Base-by-base conservation (phyloP, 139 green algal species). In the Parachlorella kessleri region DNA sequence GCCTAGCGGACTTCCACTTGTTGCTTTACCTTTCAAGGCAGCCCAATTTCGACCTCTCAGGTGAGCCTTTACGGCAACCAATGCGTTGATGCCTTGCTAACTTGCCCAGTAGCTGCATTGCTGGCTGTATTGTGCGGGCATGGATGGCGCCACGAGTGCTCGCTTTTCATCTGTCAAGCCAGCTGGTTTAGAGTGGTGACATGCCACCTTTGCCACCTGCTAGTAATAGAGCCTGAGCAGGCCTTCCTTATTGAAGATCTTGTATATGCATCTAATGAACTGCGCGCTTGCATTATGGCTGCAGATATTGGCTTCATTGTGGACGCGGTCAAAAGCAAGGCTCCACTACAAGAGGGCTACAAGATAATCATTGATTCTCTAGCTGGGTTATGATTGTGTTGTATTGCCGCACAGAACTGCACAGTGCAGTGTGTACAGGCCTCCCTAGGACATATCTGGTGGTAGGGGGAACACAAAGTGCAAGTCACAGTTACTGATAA, bases 1-100 rank as follows among this genome's bases (percentile, higher is more conserved):
- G 86, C 3, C 83, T 99, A 3, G 78, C 91, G 3, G 97, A 99
- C 86, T 96, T 98, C 80, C 97, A 99, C 84, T 83, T 98, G 54
- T 89, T 99, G 63, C 87, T 99, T 64, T 99, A 93, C 86, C 87
- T 99, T 54, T 86, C 92, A 9, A 90, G 91, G 70, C 92, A 98
- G 78, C 86, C 88, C 40, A 90, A 92, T 80, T 83, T 99, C 28
- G 92, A 97, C 65, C 53, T 85, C 21, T 48, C 81, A 4, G 77
- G 68, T 39, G 42, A 65, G 36, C 3, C 30, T 38, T 8, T 40
- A 35, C n/a, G n/a, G 36, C 37, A 30, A 36, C 36, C 26, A 6
- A 74, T 74, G n/a, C 69, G 23, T 26, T 21, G 14, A 37, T 18
- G 59, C 59, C 14, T 35, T 18, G 28, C 69, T 9, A n/a, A 39